Evolutionary conservation across 2,329 filamentous ascomycete genomes (phyloP), one percentile per base, ranked within the genome.

Genomic region (Aspergillus jensenii): DNA sequence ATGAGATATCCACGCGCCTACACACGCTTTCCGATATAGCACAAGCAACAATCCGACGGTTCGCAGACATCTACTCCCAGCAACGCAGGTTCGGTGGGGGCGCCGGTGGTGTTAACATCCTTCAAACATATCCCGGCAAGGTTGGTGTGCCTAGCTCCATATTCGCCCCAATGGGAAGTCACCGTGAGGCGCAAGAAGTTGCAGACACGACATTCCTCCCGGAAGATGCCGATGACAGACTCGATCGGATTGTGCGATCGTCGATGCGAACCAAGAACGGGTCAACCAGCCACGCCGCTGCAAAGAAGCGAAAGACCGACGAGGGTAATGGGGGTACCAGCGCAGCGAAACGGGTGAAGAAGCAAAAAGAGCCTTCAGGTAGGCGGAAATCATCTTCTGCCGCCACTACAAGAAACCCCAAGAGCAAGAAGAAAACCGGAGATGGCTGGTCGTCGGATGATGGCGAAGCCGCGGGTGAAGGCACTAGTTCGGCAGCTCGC

Each of bases 11-110:
- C n/a, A 71, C 71, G 27, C 72, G 76, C 61, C 81, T 99, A 1
- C 96, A 97, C 71, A 87, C 93, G 6, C 77, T 99, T 39, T 93
- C 91, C 52, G 95, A 99, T 73, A 83, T 99, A 9, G 87, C 93
- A 0, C 90, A 95, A 74, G 84, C 87, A 3, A 83, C 93, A 12
- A 89, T 97, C 59, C 86, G 91, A 48, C 88, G 89, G 65, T 99
- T 90, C 81, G 90, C 95, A 71, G 92, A 96, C 62, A 84, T 88
- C 65, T 90, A 90, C 70, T 88, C 87, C 43, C 97, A 93, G 88
- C 76, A 78, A 51, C 75, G 78, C 54, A 77, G 76, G 59, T 75
- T 78, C 44, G 75, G 75, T 31, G 75, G 74, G 8, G 71, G 65
- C 19, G 68, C 71, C 11, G 72, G 73, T 17, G 68, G 68, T 49